Percentiles rank a stretch among this genome's conserved stretches.
Evolutionary conservation across 257 asterid species (phyloP).

Genomic region (Datura wrightii): DNA sequence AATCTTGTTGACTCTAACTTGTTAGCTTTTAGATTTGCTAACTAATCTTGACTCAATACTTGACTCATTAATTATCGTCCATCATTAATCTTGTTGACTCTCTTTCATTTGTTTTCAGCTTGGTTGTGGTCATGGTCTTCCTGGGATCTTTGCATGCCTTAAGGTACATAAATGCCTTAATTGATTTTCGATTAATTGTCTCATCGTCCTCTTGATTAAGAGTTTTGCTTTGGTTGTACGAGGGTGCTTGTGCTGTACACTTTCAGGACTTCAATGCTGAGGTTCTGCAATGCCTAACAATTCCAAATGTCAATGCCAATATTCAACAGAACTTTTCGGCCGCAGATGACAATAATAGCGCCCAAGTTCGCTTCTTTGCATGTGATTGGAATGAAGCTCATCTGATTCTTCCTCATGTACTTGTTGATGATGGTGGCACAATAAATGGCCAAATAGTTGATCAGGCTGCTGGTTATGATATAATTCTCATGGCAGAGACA

Average conservation of each 20-base stretch:
- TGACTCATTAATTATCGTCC: neutral
- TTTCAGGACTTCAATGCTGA: slow-evolving; percentile 97
- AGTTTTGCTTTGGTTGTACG: slow-evolving; percentile 26
- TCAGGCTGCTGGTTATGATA: slow-evolving; percentile 60
- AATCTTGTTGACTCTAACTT: too few species aligned
- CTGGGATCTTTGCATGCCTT: slow-evolving; percentile 82
- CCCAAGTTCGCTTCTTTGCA: slow-evolving; percentile 78
- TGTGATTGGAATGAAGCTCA: slow-evolving; percentile 95
- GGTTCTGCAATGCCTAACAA: slow-evolving; percentile 80
- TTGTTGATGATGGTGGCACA: slow-evolving; percentile 34
- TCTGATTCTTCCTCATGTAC: slow-evolving; percentile 52
- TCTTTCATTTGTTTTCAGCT: slow-evolving; percentile 60
- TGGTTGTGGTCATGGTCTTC: slow-evolving; percentile 99
- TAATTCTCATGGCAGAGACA: slow-evolving; percentile 96
- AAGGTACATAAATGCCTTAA: slow-evolving; percentile 52
- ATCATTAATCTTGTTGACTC: slow-evolving; percentile 14
- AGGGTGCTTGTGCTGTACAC: slow-evolving; percentile 84
- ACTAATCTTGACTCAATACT: neutral
- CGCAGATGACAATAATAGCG: slow-evolving; percentile 31
- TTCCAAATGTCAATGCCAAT: slow-evolving; percentile 84
- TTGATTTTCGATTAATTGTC: neutral
- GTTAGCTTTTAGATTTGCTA: neutral
- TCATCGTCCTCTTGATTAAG: neutral
- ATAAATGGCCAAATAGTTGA: slow-evolving; percentile 33
- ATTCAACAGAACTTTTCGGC: slow-evolving; percentile 43